Conservation (phyloP, 192 early-diverging fungal genomes). For the Podochytrium sp. region DNA sequence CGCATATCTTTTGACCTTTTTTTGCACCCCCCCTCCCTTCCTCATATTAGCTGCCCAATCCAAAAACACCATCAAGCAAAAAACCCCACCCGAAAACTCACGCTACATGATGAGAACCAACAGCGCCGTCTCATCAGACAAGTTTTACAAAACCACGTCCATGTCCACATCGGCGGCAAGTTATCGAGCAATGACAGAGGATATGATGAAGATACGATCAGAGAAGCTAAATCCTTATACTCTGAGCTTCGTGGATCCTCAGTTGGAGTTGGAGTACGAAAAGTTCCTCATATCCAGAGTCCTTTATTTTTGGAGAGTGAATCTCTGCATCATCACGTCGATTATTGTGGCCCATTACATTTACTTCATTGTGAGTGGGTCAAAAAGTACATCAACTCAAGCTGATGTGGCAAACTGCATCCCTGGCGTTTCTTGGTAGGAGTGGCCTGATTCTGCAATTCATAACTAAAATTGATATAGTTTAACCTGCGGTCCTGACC, state of each 20-base stretch:
- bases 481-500: conserved; percentile 36
- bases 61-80: conserved; percentile 16
- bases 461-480: conserved; percentile 18
- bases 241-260: conserved; percentile 3
- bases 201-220: background rate
- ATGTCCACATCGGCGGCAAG: conserved; percentile 3
- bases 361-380: conserved; percentile 15
- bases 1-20: background rate
- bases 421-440: no score
- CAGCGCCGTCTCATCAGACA: background rate
- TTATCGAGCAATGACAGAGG: conserved; percentile 12
- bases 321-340: conserved; percentile 6
- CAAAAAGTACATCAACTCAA: no score
- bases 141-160: conserved; percentile 23
- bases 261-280: background rate
- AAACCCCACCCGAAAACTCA: conserved; percentile 12
- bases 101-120: conserved; percentile 5
- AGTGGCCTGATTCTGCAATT: background rate
- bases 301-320: background rate
- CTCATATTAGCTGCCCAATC: conserved; percentile 12
- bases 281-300: background rate
- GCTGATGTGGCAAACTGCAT: no score
- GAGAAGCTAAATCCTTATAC: background rate
- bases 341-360: background rate
- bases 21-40: background rate